Percentiles rank a stretch among this genome's conserved stretches.
These are phyloP conservation scores for Phellopilus nigrolimitatus DNA, from an alignment of 1,284 basidiomycete genomes.

Conservation along the genomic window DNA sequence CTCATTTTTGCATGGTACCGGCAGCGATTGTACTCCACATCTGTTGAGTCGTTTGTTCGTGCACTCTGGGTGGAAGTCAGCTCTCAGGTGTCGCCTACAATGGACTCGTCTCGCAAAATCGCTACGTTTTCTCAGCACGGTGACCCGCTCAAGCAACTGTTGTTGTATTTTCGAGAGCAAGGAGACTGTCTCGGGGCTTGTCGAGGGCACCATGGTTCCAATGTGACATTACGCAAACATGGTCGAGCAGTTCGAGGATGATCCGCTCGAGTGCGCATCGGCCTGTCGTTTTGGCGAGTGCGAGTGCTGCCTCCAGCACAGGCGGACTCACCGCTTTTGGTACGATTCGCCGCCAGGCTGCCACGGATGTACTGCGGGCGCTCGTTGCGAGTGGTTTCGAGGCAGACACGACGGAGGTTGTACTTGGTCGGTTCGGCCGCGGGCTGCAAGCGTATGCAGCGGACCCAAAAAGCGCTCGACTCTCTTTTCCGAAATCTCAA, in stretches of 20 bases:
- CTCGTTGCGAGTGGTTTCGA: slow-evolving; percentile 79
- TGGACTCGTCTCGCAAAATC: slow-evolving; percentile 89
- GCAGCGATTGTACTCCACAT: no score
- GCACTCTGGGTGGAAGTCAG: slow-evolving; percentile 84
- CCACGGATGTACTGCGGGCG: slow-evolving; percentile 88
- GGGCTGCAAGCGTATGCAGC: no score
- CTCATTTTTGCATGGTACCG: no score
- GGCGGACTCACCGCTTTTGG: slow-evolving; percentile 43
- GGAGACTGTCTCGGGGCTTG: slow-evolving; percentile 79
- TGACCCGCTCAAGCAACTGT: slow-evolving; percentile 83
- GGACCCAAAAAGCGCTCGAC: no score
- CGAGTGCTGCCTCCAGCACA: slow-evolving; percentile 39
- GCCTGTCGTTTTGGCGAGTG: slow-evolving; percentile 65
- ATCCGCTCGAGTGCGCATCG: slow-evolving; percentile 92
- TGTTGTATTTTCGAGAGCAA: slow-evolving; percentile 57
- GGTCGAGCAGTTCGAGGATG: slow-evolving; percentile 97
- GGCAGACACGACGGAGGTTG: slow-evolving; percentile 78
- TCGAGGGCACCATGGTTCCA: slow-evolving; percentile 93
- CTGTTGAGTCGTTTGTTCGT: slow-evolving; percentile 81
- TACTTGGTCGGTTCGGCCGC: slow-evolving; percentile 75
- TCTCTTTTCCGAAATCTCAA: no score
- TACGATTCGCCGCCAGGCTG: slow-evolving; percentile 85
- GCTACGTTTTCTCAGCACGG: slow-evolving; percentile 89
- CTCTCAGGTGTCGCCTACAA: slow-evolving; percentile 74
- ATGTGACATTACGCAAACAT: slow-evolving; percentile 82